Evolutionary conservation across 208 protist genomes (phyloP).

Genomic region (Leishmania gerbilli): DNA sequence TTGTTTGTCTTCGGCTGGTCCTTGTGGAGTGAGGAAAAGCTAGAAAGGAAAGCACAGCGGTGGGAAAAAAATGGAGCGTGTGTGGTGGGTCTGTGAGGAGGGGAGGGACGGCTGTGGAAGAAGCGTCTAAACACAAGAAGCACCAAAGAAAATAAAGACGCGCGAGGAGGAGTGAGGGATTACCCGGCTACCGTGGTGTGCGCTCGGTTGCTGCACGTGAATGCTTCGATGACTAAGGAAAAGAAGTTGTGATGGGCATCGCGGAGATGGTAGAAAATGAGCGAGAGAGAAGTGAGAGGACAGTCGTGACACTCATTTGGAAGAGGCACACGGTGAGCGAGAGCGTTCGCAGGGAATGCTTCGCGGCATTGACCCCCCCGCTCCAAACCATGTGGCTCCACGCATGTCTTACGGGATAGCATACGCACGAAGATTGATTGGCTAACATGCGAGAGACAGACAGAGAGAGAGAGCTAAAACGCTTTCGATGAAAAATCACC

Average conservation of each 20-base stretch:
- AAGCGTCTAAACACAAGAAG: not conserved
- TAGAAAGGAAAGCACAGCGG: not conserved
- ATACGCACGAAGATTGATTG: not conserved
- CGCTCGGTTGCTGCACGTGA: not conserved
- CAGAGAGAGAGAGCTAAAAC: conserved; percentile 2
- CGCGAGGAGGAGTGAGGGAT: not conserved
- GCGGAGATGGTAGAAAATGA: not conserved
- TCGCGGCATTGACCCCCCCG: not conserved
- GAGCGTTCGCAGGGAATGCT: not conserved
- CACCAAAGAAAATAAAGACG: not conserved
- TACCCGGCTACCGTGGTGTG: not conserved
- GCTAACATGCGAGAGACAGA: not conserved
- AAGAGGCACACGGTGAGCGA: not conserved
- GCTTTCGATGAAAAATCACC: not conserved
- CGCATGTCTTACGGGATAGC: not conserved
- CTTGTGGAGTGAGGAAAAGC: too few relatives aligned
- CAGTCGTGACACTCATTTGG: not conserved
- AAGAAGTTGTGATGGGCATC: not conserved
- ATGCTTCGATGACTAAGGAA: not conserved
- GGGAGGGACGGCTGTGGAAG: not conserved
- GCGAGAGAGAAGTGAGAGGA: not conserved
- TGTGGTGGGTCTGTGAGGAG: not conserved
- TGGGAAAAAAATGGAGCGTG: not conserved
- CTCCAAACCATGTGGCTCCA: not conserved
- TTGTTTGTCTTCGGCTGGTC: too few relatives aligned